Conservation (phyloP, 2,329 filamentous ascomycete genomes). For the Exophiala viscosa region DNA sequence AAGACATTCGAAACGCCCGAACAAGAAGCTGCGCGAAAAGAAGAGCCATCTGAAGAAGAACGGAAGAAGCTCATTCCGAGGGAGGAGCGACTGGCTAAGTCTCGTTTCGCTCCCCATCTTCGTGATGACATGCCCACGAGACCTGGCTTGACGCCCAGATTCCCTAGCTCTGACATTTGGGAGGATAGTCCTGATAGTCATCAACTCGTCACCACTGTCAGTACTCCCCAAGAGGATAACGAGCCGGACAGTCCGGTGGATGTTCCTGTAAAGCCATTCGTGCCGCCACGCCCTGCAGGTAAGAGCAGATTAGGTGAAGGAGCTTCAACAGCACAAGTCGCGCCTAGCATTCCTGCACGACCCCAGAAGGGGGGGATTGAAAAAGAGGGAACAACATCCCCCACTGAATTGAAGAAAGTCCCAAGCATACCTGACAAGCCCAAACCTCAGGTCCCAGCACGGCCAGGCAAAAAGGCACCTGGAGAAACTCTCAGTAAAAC, state of each 20-base stretch:
- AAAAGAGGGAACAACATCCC: constrained; percentile 30
- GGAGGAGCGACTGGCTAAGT: constrained; percentile 32
- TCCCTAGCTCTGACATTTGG: constrained; percentile 91
- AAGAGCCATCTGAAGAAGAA: constrained; percentile 38
- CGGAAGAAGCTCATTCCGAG: constrained; percentile 38
- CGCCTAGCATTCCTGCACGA: constrained; percentile 31
- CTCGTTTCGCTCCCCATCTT: constrained; percentile 46
- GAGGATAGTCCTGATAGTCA: constrained; percentile 86
- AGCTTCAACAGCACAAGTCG: constrained; percentile 22
- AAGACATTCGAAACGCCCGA: constrained; percentile 41
- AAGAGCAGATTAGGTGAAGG: constrained; percentile 28
- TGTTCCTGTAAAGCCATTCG: constrained; percentile 28
- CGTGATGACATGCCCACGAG: constrained; percentile 47
- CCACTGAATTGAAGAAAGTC: constrained; percentile 49
- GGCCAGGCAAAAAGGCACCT: constrained; percentile 54
- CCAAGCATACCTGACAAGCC: constrained; percentile 56
- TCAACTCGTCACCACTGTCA: constrained; percentile 72
- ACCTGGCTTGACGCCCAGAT: constrained; percentile 63
- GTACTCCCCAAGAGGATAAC: constrained; percentile 49
- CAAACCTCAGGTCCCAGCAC: constrained; percentile 64
- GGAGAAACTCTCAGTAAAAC: constrained; percentile 36
- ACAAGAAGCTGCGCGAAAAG: constrained; percentile 46
- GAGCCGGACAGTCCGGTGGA: constrained; percentile 40
- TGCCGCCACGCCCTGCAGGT: constrained; percentile 31
- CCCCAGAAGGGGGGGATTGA: constrained; percentile 31